A percentile compares a stretch with the other conserved stretches of the same genome.
Evolutionary conservation across 306 rosid genomes (phyloP).

Genomic region (Trifolium dubium): DNA sequence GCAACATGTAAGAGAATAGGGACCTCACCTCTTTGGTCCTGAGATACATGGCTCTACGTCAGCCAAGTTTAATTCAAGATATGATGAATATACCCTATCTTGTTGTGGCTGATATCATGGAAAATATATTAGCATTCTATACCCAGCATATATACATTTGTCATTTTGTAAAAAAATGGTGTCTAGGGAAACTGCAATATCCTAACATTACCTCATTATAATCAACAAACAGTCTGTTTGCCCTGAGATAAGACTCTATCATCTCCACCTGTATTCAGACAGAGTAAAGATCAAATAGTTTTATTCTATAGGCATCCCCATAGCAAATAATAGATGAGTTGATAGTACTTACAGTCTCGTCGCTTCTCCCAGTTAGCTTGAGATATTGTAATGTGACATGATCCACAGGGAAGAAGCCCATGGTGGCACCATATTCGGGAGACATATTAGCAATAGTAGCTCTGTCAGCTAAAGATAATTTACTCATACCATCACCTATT

Average conservation of each 20-base stretch:
- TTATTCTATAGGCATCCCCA: constrained; percentile 37
- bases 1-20: constrained; percentile 7
- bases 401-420: constrained; percentile 99
- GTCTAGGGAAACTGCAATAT: not conserved
- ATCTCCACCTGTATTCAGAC: constrained; percentile 70
- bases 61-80: constrained; percentile 77
- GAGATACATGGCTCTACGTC: constrained; percentile 90
- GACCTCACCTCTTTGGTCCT: constrained; percentile 88
- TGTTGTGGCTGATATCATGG: constrained; percentile 70
- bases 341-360: constrained; percentile 74
- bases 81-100: constrained; percentile 92
- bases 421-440: constrained; percentile 99
- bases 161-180: not conserved
- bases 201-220: constrained; percentile 69
- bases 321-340: constrained; percentile 27
- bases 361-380: constrained; percentile 91
- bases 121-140: constrained; percentile 42
- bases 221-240: constrained; percentile 90
- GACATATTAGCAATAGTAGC: constrained; percentile 99
- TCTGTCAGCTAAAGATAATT: constrained; percentile 91
- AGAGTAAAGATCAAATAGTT: constrained; percentile 40
- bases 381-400: constrained; percentile 94
- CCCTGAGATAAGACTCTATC: constrained; percentile 95
- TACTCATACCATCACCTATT: constrained; percentile 91
- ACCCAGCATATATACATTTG: constrained; percentile 27